Evolutionary conservation across 2,329 filamentous ascomycete genomes (phyloP), one percentile per base, ranked within the genome.

Genomic region (Clarireedia paspali): DNA sequence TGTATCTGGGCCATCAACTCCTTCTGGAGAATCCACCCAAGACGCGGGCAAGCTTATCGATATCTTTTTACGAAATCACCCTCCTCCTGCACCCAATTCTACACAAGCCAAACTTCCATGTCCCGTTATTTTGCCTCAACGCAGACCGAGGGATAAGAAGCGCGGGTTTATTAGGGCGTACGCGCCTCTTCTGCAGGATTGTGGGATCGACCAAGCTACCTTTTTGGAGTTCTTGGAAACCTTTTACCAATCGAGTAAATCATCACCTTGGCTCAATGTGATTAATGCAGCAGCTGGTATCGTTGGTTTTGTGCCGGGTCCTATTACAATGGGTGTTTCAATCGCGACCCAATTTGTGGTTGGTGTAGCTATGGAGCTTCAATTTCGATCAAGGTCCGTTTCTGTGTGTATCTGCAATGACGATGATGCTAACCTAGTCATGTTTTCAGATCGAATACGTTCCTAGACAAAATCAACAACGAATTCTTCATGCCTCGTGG

Each of bases 401-500:
- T 48, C 50, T 46, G 34, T 27, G 26, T 44, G 42, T n/a, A 17
- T 26, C 10, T 5, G 1, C 5, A 26, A n/a, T 20, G n/a, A 23
- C 10, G 24, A 9, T 6, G 38, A 52, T 40, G 15, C 53, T 59
- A 24, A 65, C 42, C 6, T 10, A 4, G 14, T 44, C 34, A 38
- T 50, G n/a, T 24, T 45, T 54, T 1, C 24, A 67, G 66, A 57
- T 60, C 62, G 14, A 83, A 82, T 61, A 69, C 65, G 0, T 84
- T 81, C 63, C 72, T 85, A 15, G 75, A 82, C 60, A 68, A 71
- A 38, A 73, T 82, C 62, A 85, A 84, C 62, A 71, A 75, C 7
- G 71, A 77, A 3, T 75, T 82, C 57, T 85, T 85, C 66, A 74
- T 72, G 47, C 81, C 82, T 0, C 74, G 74, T 2, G 81, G 81